Conservation (phyloP, 345 rosid genomes). For the Populus ilicifolia region DNA sequence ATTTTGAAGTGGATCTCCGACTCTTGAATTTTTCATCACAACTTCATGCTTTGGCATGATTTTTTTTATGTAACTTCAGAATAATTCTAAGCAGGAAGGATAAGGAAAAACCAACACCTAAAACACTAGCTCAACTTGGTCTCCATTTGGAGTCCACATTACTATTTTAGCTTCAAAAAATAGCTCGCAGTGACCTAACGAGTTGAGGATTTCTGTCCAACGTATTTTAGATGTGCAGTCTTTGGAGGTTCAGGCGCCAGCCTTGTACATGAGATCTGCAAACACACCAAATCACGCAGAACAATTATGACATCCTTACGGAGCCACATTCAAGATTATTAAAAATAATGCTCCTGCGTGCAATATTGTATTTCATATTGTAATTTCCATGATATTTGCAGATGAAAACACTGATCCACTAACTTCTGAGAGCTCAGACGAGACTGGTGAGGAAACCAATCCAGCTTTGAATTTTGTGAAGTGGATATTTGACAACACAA, state of each 20-base stretch:
- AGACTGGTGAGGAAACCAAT: slow-evolving; percentile 30
- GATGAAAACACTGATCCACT: slow-evolving; percentile 26
- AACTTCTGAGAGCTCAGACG: slow-evolving; percentile 37
- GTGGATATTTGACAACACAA: slow-evolving; percentile 54
- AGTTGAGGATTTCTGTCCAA: not conserved
- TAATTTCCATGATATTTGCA: slow-evolving; percentile 20
- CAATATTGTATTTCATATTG: not conserved
- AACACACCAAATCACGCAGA: not conserved
- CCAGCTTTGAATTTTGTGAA: slow-evolving; percentile 36
- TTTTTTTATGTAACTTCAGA: not conserved
- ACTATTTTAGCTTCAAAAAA: not conserved
- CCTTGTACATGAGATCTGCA: not conserved
- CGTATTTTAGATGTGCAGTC: not conserved
- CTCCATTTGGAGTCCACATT: not conserved
- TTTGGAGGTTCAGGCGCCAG: not conserved
- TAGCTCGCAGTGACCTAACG: not conserved
- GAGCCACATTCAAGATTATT: not conserved
- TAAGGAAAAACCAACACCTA: not conserved
- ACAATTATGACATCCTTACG: not conserved
- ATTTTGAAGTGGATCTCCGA: not conserved
- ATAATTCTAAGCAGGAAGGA: not conserved
- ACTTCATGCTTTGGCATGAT: not conserved
- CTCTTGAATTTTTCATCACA: not conserved
- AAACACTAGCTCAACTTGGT: not conserved
- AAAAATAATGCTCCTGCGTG: not conserved